phyloP scores from a whole-genome alignment of 352 stramenopile genomes.

The Pythium periplocum region DNA sequence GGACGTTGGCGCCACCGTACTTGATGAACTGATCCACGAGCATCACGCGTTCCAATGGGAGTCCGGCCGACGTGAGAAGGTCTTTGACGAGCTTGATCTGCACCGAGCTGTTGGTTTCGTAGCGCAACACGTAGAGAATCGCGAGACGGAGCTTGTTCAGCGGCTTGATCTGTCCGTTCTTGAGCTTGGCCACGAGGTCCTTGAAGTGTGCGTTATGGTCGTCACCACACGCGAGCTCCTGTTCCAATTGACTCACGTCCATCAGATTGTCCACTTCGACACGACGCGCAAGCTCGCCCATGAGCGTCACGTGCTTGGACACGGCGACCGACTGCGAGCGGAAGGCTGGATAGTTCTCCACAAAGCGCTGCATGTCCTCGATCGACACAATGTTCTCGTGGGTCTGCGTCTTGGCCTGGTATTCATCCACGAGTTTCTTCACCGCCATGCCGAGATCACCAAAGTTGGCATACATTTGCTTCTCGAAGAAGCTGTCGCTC shows the following conservation, averaged over 20 bases:
- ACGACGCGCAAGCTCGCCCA: slow-evolving; percentile 96
- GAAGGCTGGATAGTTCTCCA: slow-evolving; percentile 97
- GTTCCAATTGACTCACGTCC: slow-evolving; percentile 98
- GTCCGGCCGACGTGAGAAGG: slow-evolving; percentile 36
- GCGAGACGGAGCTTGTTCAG: slow-evolving; percentile 97
- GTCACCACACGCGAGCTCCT: slow-evolving; percentile 84
- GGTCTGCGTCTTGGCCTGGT: slow-evolving; percentile 77
- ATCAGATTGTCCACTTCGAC: slow-evolving; percentile 96
- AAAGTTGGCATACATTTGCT: slow-evolving; percentile 98
- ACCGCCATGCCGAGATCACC: slow-evolving; percentile 94
- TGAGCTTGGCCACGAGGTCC: slow-evolving; percentile 76
- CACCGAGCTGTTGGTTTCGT: slow-evolving; percentile 90
- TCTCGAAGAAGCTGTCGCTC: slow-evolving; percentile 96
- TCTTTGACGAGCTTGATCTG: slow-evolving; percentile 81
- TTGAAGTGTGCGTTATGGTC: slow-evolving; percentile 82
- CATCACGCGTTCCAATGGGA: slow-evolving; percentile 39
- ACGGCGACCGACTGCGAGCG: slow-evolving; percentile 95
- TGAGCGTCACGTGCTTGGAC: slow-evolving; percentile 98
- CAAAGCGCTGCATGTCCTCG: slow-evolving; percentile 99
- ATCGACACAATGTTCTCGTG: slow-evolving; percentile 86
- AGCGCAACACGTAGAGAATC: slow-evolving; percentile 97
- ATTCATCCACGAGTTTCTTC: slow-evolving; percentile 93
- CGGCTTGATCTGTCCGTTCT: slow-evolving; percentile 87
- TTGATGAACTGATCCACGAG: slow-evolving; percentile 67
- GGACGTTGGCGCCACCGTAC: slow-evolving; percentile 60